Conservation (phyloP, 257 asterid genomes). For the Catharanthus roseus region DNA sequence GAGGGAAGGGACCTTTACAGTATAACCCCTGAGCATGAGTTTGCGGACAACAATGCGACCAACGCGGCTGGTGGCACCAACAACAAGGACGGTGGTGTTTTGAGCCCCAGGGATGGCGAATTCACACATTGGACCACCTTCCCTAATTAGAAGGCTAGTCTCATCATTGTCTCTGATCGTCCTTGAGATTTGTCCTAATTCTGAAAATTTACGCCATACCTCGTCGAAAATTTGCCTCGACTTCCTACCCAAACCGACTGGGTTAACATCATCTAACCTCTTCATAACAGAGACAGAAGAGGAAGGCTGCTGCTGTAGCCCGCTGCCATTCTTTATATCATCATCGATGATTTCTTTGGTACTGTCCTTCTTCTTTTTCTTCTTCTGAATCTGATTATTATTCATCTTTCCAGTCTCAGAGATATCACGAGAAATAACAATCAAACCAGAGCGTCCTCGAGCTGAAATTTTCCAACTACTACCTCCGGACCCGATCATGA, state of each 20-base stretch:
- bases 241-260: conserved; percentile 85
- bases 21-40: conserved; percentile 95
- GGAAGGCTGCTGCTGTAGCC: conserved; percentile 16
- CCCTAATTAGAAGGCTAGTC: conserved; percentile 52
- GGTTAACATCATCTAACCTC: conserved; percentile 82
- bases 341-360: conserved; percentile 18
- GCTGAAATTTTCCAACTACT: conserved; percentile 7
- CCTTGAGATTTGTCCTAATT: conserved; percentile 89
- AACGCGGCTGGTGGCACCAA: conserved; percentile 96
- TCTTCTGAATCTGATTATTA: conserved; percentile 20
- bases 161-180: conserved; percentile 62
- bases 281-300: conserved; percentile 55
- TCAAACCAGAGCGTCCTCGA: conserved; percentile 6
- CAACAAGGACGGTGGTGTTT: conserved; percentile 90
- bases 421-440: conserved; percentile 8
- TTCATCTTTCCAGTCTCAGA: conserved; percentile 34
- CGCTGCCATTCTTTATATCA: conserved; percentile 6
- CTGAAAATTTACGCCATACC: conserved; percentile 95
- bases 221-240: conserved; percentile 89
- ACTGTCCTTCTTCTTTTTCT: conserved; percentile 38
- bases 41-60: conserved; percentile 90
- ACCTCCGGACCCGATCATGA: no score
- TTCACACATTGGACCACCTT: conserved; percentile 96
- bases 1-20: conserved; percentile 62
- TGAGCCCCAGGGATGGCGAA: conserved; percentile 94